Percentiles rank a stretch among this genome's conserved stretches.
These are phyloP conservation scores for Selaginella tamariscina DNA, from an alignment of 75 land plant genomes.

Conservation along the genomic window DNA sequence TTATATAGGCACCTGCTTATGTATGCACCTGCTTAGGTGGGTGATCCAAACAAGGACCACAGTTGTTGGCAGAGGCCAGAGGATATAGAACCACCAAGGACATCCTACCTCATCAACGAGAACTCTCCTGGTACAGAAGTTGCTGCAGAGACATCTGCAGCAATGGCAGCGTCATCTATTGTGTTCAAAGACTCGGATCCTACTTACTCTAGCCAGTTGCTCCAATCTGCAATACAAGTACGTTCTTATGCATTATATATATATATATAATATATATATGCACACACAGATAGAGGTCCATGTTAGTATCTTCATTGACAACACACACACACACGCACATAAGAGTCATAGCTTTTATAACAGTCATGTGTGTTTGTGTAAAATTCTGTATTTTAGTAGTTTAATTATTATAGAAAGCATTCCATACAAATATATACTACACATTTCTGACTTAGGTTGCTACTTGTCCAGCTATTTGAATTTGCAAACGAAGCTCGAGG, in stretches of 20 bases:
- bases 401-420: too few relatives aligned
- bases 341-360: too few relatives aligned
- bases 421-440: too few relatives aligned
- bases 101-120: constrained; percentile 39
- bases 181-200: constrained; percentile 43
- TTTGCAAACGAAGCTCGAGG: constrained; percentile 54
- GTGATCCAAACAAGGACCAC: constrained; percentile 62
- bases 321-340: too few relatives aligned
- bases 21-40: too few relatives aligned
- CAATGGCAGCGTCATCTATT: constrained; percentile 75
- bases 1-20: too few relatives aligned
- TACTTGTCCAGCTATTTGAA: constrained; percentile 63
- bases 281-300: too few relatives aligned
- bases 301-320: too few relatives aligned
- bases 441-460: too few relatives aligned
- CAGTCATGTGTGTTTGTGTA: too few relatives aligned
- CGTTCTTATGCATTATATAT: background rate
- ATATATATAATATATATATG: too few relatives aligned
- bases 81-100: constrained; percentile 66
- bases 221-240: constrained; percentile 57
- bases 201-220: constrained; percentile 48
- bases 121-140: constrained; percentile 65
- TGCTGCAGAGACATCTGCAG: constrained; percentile 90
- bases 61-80: constrained; percentile 78
- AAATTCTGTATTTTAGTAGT: too few relatives aligned